phyloP scores from a whole-genome alignment of 805 yeast genomes.

The Lipomyces spencermartinsiae region DNA sequence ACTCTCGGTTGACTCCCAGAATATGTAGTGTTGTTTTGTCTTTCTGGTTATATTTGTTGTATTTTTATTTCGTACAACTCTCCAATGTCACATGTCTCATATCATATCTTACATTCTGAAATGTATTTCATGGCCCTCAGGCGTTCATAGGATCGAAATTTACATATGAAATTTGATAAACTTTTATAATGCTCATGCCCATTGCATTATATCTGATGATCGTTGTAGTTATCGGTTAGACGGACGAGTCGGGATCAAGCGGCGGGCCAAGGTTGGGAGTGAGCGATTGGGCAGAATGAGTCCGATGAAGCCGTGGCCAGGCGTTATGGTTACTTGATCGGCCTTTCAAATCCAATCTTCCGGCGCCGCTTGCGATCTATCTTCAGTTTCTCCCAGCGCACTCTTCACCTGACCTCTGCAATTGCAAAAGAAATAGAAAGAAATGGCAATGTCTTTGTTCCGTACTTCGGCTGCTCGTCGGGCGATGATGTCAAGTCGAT shows the following conservation, averaged over 20 bases:
- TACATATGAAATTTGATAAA: neutral
- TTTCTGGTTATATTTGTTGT: neutral
- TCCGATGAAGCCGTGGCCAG: neutral
- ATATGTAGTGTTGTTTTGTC: conserved; percentile 73
- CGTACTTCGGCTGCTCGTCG: conserved; percentile 24
- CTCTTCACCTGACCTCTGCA: neutral
- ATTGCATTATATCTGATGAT: neutral
- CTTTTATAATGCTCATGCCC: neutral
- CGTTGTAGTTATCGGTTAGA: neutral
- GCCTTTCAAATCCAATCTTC: too few species aligned
- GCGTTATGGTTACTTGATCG: too few species aligned
- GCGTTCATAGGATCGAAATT: neutral
- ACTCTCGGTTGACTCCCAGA: conserved; percentile 57
- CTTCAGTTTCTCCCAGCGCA: neutral
- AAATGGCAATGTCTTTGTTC: conserved; percentile 20
- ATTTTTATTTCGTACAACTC: neutral
- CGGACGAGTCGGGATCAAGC: neutral
- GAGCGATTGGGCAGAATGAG: neutral
- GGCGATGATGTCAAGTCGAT: conserved; percentile 18
- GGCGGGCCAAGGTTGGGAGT: neutral
- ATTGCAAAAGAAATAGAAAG: neutral
- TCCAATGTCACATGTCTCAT: neutral
- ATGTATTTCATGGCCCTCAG: neutral
- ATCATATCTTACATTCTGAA: neutral
- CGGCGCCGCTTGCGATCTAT: neutral